Conservation (phyloP, 768 basidiomycete species). For the Phaeotremella skinneri region DNA sequence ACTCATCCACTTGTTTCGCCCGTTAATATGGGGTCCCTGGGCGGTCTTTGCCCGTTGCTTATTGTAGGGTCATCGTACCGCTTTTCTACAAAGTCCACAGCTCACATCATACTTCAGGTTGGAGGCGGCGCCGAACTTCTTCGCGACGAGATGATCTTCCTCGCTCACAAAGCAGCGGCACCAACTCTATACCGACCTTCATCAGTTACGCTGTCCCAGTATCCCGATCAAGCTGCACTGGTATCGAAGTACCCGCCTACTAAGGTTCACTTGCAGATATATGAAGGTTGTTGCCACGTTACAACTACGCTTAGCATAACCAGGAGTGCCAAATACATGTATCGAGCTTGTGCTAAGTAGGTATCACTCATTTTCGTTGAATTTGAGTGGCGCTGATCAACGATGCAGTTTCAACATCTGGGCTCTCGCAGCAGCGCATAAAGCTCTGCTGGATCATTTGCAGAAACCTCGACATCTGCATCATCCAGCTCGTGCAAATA, state of each 20-base stretch:
- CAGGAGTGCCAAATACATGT: slow-evolving; percentile 43
- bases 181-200: slow-evolving; percentile 39
- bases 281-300: slow-evolving; percentile 48
- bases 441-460: slow-evolving; percentile 29
- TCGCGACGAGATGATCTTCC: slow-evolving; percentile 39
- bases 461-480: slow-evolving; percentile 16
- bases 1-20: slow-evolving; percentile 49
- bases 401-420: slow-evolving; percentile 47
- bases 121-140: slow-evolving; percentile 44
- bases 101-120: slow-evolving; percentile 20
- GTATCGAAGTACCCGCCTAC: slow-evolving; percentile 46
- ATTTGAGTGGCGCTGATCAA: slow-evolving; percentile 11
- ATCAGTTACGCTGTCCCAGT: slow-evolving; percentile 27
- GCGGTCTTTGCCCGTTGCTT: slow-evolving; percentile 48
- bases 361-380: slow-evolving; percentile 8
- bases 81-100: neutral
- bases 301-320: slow-evolving; percentile 43
- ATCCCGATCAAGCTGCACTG: slow-evolving; percentile 40
- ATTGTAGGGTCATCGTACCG: slow-evolving; percentile 25
- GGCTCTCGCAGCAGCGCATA: slow-evolving; percentile 42
- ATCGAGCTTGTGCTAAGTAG: slow-evolving; percentile 44
- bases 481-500: neutral
- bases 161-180: slow-evolving; percentile 48
- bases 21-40: slow-evolving; percentile 46
- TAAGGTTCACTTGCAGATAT: slow-evolving; percentile 48